phyloP scores from a whole-genome alignment of 2,329 filamentous ascomycete genomes.

The Penicillium decumbens region DNA sequence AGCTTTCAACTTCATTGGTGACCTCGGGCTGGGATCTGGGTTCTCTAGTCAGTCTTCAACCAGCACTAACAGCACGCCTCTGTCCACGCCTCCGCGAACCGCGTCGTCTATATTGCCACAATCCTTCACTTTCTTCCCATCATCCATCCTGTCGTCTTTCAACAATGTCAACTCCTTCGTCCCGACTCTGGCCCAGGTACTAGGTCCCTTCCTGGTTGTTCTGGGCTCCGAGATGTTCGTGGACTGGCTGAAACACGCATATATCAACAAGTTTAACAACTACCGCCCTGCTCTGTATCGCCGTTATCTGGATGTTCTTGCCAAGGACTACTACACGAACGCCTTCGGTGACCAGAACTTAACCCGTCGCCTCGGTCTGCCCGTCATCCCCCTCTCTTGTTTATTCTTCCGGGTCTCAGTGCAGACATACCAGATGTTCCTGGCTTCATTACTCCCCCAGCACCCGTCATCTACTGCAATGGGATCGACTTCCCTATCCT shows the following conservation, averaged over 20 bases:
- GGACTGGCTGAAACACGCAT: constrained; percentile 94
- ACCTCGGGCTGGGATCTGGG: constrained; percentile 31
- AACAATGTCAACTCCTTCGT: constrained; percentile 43
- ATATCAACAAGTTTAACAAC: constrained; percentile 98
- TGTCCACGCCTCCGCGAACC: constrained; percentile 53
- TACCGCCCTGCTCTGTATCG: constrained; percentile 86
- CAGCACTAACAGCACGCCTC: constrained; percentile 47
- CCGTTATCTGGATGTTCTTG: constrained; percentile 85
- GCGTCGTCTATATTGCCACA: constrained; percentile 73
- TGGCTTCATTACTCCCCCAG: constrained; percentile 76
- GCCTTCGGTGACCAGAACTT: constrained; percentile 88
- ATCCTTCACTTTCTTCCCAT: constrained; percentile 73
- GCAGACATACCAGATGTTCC: constrained; percentile 97
- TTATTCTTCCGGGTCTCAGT: constrained; percentile 90
- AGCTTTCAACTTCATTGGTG: constrained; percentile 59
- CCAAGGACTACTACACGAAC: constrained; percentile 97
- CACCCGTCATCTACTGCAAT: constrained; percentile 51
- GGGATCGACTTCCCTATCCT: constrained; percentile 38
- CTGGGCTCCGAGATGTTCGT: constrained; percentile 95
- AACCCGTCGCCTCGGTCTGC: constrained; percentile 81
- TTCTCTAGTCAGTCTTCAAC: constrained; percentile 30
- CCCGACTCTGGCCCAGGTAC: constrained; percentile 63
- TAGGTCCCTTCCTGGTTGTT: constrained; percentile 90
- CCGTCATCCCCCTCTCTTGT: constrained; percentile 86
- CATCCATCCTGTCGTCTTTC: constrained; percentile 49